These are phyloP conservation scores for Leucaena leucocephala DNA, from an alignment of 306 rosid species.

Conservation along the genomic window DNA sequence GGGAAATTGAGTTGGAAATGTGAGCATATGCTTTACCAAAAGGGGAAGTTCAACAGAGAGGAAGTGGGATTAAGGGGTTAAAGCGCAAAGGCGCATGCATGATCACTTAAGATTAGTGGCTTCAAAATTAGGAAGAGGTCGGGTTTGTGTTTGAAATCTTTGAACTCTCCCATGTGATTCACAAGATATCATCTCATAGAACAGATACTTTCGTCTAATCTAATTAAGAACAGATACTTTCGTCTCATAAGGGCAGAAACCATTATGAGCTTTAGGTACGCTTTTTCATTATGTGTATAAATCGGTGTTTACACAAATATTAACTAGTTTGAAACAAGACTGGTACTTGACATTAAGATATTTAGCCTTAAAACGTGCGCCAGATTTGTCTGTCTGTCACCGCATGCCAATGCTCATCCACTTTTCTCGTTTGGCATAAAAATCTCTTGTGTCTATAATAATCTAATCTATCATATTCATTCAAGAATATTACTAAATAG, in stretches of 20 bases:
- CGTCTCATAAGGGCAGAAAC: neutral
- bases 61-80: conserved; percentile 10
- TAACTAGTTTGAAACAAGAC: neutral
- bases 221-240: neutral
- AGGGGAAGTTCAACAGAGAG: conserved; percentile 13
- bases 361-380: neutral
- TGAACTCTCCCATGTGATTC: conserved; percentile 49
- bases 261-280: neutral
- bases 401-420: neutral
- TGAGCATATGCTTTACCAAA: conserved; percentile 33
- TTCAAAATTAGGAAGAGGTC: conserved; percentile 22
- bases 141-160: conserved; percentile 19
- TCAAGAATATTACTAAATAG: neutral
- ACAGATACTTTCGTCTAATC: neutral
- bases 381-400: neutral
- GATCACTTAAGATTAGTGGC: conserved; percentile 43
- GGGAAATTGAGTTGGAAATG: conserved; percentile 36
- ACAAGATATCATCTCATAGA: neutral
- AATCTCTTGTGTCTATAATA: neutral
- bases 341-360: neutral
- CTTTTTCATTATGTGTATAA: neutral
- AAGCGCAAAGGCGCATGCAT: conserved; percentile 14
- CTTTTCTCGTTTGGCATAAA: neutral
- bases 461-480: neutral
- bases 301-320: neutral